Evolutionary conservation across 352 stramenopile genomes (phyloP), one percentile per base, ranked within the genome.

Genomic region (Globisporangium megalacanthum): DNA sequence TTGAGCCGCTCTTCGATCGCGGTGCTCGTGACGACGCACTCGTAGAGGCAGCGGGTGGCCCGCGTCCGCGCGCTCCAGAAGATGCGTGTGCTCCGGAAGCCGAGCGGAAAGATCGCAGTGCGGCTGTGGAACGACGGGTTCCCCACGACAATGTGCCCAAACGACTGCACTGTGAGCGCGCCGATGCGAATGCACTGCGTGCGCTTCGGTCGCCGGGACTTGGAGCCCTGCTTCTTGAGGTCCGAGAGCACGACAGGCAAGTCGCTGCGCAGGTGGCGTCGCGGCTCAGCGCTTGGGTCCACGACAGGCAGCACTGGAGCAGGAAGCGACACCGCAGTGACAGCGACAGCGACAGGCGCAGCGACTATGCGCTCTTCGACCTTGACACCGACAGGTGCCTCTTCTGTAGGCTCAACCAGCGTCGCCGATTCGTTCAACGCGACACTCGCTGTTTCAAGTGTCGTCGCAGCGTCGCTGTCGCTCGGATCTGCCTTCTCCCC

Each of bases 41-140:
- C 81, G 62, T 98, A 98, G 33, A 98, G 61, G 52, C 87, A 97
- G 2, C 94, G 75, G 6, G 50, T 73, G 1, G 65, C 73, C 8
- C 91, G 44, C 9, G 61, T 41, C 4, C 65, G 65, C 0, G 77
- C 77, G 17, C 89, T 97, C 93, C 93, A 98, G 60, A 96, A 98
- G 48, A 98, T 97, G 22, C 94, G 76, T 8, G 90, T 96, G 35
- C 91, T 95, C 13, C 87, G 81, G 60, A 89, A 98, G 0, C 92
- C 91, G 10, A 91, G 47, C 8, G 94, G 92, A 41, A 82, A 97
- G 17, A 98, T 89, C 6, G 86, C 78, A 33, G 92, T 75, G 49
- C 82, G 69, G 15, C 73, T 86, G 62, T 98, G 90, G 61, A 98
- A 98, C 33, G 78, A 78, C 20, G 79, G 67, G 44, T 89, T 83